Base-by-base conservation (phyloP, 306 rosid species). In the Rosa chinensis region DNA sequence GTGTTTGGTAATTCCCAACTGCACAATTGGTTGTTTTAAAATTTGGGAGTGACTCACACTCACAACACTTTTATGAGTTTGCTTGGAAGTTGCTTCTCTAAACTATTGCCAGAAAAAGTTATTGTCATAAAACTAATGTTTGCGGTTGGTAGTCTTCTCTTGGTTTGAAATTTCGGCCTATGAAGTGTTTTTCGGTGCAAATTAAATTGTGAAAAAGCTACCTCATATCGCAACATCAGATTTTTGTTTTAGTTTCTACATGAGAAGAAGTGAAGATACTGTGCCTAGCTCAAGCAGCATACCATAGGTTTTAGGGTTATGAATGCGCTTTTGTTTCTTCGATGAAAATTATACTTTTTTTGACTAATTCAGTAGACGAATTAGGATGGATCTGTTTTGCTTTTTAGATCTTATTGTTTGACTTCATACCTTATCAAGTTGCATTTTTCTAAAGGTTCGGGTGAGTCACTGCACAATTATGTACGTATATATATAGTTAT, bases 391-490 rank as follows among this genome's bases (percentile, higher is more conserved):
- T 49, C 44, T 76, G 12, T 45, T 67, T 17, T 17, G 59, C 13
- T 39, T 76, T 75, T 25, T 3, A 9, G 32, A 17, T 28, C 20
- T 23, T 13, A 4, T 44, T 62, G 70, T 75, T 75, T 63, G 61
- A 76, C 79, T 76, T 62, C 52, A 44, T 44, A 45, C n/a, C 39
- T 28, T 35, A 75, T 66, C 70, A 43, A 61, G 10, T 74, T 25
- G 10, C 25, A 21, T 14, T 42, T 13, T 8, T n/a, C 55, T 8
- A 23, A 14, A n/a, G 13, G 49, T 10, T 47, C 8, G 48, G 71
- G 72, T 32, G 45, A 13, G 47, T 25, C 59, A 28, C 12, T 5
- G 58, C 61, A 6, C 61, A 66, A 45, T 40, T 16, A 40, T 17
- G 5, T 6, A 40, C 2, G 43, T 40, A 40, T 2, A 9, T 43